These are phyloP conservation scores for Aureobasidium zeae DNA, from an alignment of 2,329 filamentous ascomycete species.

Conservation along the genomic window DNA sequence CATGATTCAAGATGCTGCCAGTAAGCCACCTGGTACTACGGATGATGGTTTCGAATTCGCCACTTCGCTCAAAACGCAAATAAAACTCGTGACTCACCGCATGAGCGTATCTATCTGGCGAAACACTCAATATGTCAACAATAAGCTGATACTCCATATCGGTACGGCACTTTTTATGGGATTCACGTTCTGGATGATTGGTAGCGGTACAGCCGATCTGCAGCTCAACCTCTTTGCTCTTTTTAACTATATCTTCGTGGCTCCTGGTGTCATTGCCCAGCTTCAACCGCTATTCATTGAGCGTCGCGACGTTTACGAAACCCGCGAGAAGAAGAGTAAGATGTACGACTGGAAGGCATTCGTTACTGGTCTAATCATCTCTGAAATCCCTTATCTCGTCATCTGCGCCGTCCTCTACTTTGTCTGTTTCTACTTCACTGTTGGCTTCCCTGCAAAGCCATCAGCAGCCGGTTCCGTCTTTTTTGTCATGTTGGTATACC, in stretches of 20 bases:
- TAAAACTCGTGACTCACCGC: slow-evolving; percentile 34
- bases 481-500: slow-evolving; percentile 45
- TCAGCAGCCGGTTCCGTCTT: slow-evolving; percentile 39
- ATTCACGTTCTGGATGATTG: slow-evolving; percentile 41
- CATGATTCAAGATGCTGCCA: slow-evolving; percentile 31
- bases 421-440: slow-evolving; percentile 29
- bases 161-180: slow-evolving; percentile 41
- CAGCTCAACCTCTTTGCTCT: slow-evolving; percentile 28
- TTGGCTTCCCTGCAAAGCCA: slow-evolving; percentile 34
- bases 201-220: slow-evolving; percentile 28
- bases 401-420: slow-evolving; percentile 51
- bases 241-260: slow-evolving; percentile 30
- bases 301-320: slow-evolving; percentile 50
- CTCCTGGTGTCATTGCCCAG: slow-evolving; percentile 43
- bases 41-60: slow-evolving; percentile 39
- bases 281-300: slow-evolving; percentile 52
- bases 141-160: slow-evolving; percentile 51
- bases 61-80: slow-evolving; percentile 35
- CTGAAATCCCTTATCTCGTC: slow-evolving; percentile 59
- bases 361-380: slow-evolving; percentile 58
- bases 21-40: slow-evolving; percentile 28
- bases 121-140: slow-evolving; percentile 57
- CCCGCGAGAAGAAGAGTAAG: slow-evolving; percentile 54
- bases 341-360: slow-evolving; percentile 68
- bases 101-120: slow-evolving; percentile 55